Base-by-base conservation (phyloP, 768 basidiomycete species). In the Xerocomellus intermedius region DNA sequence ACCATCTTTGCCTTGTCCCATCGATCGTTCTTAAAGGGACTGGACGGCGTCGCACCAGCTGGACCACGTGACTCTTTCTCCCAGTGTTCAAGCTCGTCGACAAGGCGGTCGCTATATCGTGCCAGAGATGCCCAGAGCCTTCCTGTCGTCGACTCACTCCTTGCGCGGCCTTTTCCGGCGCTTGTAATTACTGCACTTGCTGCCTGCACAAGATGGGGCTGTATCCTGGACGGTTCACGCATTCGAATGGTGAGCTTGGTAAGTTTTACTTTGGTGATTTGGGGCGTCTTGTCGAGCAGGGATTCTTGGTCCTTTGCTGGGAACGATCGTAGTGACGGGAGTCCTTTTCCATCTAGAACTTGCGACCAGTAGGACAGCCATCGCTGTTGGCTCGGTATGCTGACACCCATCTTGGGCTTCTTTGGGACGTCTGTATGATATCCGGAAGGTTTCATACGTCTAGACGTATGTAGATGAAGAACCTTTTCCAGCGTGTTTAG, bases 1-100 rank as follows among this genome's bases (percentile, higher is more conserved):
- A 93, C 83, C 91, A 93, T 92, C 77, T 92, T 93, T 53, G 69
- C 70, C 43, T 72, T 77, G 68, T 94, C 91, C 86, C 88, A 91
- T 59, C 64, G 75, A 12, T 79, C 85, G 41, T 72, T 76, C 56
- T 60, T 64, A 59, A 86, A 90, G 22, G 79, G 64, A 57, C 44
- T 75, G 72, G 71, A 69, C 26, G 59, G 60, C 50, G 63, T 70
- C 48, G 69, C 55, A 57, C 70, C 63, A 50, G 19, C 60, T 50
- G 63, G 60, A 54, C 73, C 72, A 9, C 82, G 76, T 7, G 85
- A 85, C 52, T 74, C 70, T 48, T 65, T 66, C 69, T 91, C 88
- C 80, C 82, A 84, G 44, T 69, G 68, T 63, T 88, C 84, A 13
- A 94, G 74, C 42, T 77, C 71, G 5, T 81, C 78, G 5, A 91